Conservation (phyloP, 2,329 filamentous ascomycete species). For the Conoideocrella luteorostrata region DNA sequence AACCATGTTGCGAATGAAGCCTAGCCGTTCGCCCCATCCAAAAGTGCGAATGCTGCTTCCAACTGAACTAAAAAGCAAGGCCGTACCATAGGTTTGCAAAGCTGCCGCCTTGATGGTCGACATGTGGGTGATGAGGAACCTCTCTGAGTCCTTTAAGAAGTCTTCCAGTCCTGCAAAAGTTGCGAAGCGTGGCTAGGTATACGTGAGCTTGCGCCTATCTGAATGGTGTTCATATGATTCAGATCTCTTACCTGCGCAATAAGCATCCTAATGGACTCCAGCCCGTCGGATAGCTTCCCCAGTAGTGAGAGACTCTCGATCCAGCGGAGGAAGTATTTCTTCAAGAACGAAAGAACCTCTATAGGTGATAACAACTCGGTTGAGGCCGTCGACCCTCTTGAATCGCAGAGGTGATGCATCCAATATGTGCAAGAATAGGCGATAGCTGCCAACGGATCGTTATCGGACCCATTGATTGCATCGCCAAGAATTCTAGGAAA, state of each 20-base stretch:
- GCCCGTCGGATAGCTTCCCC: constrained; percentile 7
- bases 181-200: constrained; percentile 1
- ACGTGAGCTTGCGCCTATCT: not conserved
- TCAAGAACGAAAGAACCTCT: constrained; percentile 13
- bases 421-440: constrained; percentile 26
- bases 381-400: not conserved
- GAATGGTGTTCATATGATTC: no score
- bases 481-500: constrained; percentile 16
- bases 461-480: constrained; percentile 8
- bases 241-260: constrained; percentile 8
- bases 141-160: constrained; percentile 21
- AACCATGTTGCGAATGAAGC: constrained; percentile 12
- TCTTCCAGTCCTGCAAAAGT: constrained; percentile 8
- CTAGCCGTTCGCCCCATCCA: constrained; percentile 13
- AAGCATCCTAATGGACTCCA: constrained; percentile 8
- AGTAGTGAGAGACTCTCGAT: constrained; percentile 13
- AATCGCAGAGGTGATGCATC: constrained; percentile 24
- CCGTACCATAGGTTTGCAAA: constrained; percentile 28
- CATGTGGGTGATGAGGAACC: constrained; percentile 20
- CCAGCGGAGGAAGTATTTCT: constrained; percentile 13
- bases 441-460: constrained; percentile 14
- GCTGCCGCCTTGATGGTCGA: constrained; percentile 20
- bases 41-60: constrained; percentile 14
- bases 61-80: constrained; percentile 24
- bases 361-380: constrained; percentile 14